Percentiles rank a stretch among this genome's conserved stretches.
phyloP scores from a whole-genome alignment of 2,329 filamentous ascomycete genomes.

The Hirsutella thompsonii region DNA sequence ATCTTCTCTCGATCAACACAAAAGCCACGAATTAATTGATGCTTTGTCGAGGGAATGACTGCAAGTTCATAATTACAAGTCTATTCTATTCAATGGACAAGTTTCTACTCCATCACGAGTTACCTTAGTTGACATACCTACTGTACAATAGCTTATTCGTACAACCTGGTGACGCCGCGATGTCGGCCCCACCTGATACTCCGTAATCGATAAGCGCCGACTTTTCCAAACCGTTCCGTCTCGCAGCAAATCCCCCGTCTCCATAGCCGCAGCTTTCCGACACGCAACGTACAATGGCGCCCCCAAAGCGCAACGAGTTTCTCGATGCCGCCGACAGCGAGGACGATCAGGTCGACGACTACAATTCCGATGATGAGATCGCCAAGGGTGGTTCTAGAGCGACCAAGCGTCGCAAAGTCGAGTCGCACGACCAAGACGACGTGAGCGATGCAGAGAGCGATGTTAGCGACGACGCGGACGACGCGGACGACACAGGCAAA shows the following conservation, averaged over 20 bases:
- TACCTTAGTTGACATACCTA: too few species aligned
- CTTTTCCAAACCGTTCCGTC: background rate
- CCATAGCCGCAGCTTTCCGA: background rate
- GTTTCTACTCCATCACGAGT: too few species aligned
- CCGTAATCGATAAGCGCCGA: background rate
- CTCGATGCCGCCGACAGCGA: constrained; percentile 48
- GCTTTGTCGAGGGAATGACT: too few species aligned
- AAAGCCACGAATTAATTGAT: too few species aligned
- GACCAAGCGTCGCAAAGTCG: constrained; percentile 50
- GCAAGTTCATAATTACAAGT: too few species aligned
- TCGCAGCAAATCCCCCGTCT: background rate
- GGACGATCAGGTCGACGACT: constrained; percentile 43
- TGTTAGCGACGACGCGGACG: constrained; percentile 14
- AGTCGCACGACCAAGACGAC: constrained; percentile 25
- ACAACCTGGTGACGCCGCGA: too few species aligned
- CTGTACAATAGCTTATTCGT: too few species aligned
- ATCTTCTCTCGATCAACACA: too few species aligned
- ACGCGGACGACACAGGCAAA: constrained; percentile 10
- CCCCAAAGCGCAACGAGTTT: constrained; percentile 61
- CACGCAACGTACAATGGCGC: constrained; percentile 38
- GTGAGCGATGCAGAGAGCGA: constrained; percentile 20
- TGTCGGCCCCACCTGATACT: too few species aligned
- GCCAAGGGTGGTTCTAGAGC: constrained; percentile 48
- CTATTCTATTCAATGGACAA: too few species aligned
- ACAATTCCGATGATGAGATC: constrained; percentile 58